Evolutionary conservation across 1,139 yeast species (phyloP), one percentile per base, ranked within the genome.

Genomic region (Entelexis sorbosivorans): DNA sequence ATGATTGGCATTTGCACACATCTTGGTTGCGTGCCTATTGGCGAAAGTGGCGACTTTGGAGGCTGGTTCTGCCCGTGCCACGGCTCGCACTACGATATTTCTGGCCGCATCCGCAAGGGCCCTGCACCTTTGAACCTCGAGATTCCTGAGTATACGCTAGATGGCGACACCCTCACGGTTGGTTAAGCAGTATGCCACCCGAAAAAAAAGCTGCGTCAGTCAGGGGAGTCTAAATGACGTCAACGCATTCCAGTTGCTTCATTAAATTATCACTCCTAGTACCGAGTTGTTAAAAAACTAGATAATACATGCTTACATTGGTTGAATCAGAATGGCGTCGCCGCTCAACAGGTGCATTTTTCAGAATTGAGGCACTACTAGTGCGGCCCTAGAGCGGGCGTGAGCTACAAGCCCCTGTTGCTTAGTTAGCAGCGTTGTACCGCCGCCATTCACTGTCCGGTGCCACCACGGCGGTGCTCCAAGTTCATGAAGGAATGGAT

Each of bases 51-150:
- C 74, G 99, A 93, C 73, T 93, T 80, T 65, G 97, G 96, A 70
- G 98, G 98, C 69, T 93, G 98, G 98, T 93, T 93, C 91, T 93
- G 99, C 74, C 99, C 99, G 61, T 93, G 98, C 77, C 99, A 93
- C 77, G 99, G 98, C 79, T 91, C 98, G 69, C 98, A 93, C 73
- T 93, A 93, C 75, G 98, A 93, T 75, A 93, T 93, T 75, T 71
- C 97, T 59, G 99, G 99, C 71, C 91, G 99, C 82, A 91, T 93
- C 71, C 87, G 99, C 82, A 91, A 82, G 76, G 99, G 99, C 64
- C 99, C 99, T 65, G 99, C 99, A 69, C 99, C 99, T 68, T 80
- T 88, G 72, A 91, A 91, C 79, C 80, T 93, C 76, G 98, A 91
- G 77, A 78, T 93, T 64, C 99, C 99, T 64, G 77, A 78, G 63